A percentile compares a stretch with the other conserved stretches of the same genome.
Conservation (phyloP, 306 rosid genomes). For the Astragalus membranaceus region DNA sequence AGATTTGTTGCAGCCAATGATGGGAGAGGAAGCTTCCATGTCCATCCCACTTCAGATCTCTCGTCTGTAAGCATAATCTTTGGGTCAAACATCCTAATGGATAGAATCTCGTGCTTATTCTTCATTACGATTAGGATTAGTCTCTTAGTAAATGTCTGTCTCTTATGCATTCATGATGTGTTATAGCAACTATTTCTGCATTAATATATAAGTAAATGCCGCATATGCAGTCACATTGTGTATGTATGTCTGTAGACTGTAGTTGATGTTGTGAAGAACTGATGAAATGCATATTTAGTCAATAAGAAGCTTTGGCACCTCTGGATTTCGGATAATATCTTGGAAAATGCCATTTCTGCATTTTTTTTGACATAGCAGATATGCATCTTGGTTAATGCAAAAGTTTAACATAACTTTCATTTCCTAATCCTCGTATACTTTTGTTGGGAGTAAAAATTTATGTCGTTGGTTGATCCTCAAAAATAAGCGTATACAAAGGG, state of each 20-base stretch:
- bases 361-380: no score
- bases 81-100: neutral
- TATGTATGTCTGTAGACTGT: neutral
- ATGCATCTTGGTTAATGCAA: no score
- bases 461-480: neutral
- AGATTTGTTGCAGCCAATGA: slow-evolving; percentile 70
- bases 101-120: neutral
- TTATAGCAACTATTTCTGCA: neutral
- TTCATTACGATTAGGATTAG: neutral
- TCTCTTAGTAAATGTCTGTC: neutral
- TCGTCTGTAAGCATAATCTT: slow-evolving; percentile 51
- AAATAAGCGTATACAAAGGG: no score
- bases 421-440: no score
- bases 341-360: no score
- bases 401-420: no score
- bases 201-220: neutral
- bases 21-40: slow-evolving; percentile 69
- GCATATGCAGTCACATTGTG: neutral
- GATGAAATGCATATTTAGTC: neutral
- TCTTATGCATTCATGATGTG: neutral
- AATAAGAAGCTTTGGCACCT: neutral
- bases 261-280: slow-evolving; percentile 2
- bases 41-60: slow-evolving; percentile 73
- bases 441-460: neutral
- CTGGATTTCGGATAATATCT: no score